Conservation (phyloP, 2,329 filamentous ascomycete genomes). For the Aspergillus bombycis region DNA sequence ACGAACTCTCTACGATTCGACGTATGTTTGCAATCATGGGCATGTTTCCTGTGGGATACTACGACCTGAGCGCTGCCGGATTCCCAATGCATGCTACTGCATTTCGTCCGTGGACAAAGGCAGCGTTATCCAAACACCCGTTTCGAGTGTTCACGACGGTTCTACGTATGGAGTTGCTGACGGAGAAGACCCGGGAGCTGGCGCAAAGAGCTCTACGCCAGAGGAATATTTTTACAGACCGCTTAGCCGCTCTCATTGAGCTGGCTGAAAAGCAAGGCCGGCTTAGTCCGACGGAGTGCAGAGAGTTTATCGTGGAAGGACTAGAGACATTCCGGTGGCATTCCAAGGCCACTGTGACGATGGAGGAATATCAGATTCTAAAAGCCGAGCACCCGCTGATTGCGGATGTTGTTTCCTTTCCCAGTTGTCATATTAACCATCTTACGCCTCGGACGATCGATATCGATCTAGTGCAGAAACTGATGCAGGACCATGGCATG, state of each 20-base stretch:
- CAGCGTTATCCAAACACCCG: conserved; percentile 46
- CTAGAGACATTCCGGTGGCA: conserved; percentile 56
- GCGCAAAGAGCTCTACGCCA: conserved; percentile 38
- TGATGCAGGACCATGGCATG: conserved; percentile 49
- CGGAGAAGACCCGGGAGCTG: conserved; percentile 33
- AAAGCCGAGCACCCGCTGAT: conserved; percentile 51
- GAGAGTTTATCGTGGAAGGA: conserved; percentile 47
- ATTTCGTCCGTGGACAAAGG: conserved; percentile 48
- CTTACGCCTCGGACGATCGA: conserved; percentile 56
- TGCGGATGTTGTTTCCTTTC: conserved; percentile 51
- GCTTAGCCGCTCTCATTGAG: conserved; percentile 43
- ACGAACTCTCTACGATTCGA: conserved; percentile 48
- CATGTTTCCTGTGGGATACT: conserved; percentile 57
- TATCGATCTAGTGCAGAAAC: conserved; percentile 49
- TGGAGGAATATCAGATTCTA: conserved; percentile 48
- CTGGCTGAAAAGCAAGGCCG: conserved; percentile 33
- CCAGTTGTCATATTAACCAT: conserved; percentile 57
- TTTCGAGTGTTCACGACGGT: conserved; percentile 51
- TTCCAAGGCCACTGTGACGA: conserved; percentile 42
- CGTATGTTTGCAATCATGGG: conserved; percentile 53
- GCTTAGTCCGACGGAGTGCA: conserved; percentile 35
- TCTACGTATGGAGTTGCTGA: conserved; percentile 48
- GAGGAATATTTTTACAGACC: conserved; percentile 48
- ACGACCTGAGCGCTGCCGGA: conserved; percentile 52
- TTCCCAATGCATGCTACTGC: conserved; percentile 58